Base-by-base conservation (phyloP, 2,329 filamentous ascomycete genomes). In the Fusarium xyrophilum region DNA sequence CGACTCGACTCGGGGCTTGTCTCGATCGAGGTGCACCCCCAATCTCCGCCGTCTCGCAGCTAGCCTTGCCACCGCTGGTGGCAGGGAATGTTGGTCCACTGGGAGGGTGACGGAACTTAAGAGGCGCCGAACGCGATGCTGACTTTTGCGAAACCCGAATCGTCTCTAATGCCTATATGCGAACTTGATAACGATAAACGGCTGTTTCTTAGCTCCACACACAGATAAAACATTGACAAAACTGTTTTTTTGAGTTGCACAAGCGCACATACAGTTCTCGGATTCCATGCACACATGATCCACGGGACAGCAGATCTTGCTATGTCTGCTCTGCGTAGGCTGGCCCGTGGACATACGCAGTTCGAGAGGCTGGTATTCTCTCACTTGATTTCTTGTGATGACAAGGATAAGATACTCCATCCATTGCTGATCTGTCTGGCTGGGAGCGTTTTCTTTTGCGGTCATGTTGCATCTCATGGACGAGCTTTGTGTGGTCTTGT, bases 171-270 rank as follows among this genome's bases (percentile, higher is more conserved):
- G 76, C 75, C 75, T 72, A 76, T 72, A 74, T 76, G 77, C 77
- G 75, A 78, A 76, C 75, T 77, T 76, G 73, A 78, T 78, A 75
- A 79, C 75, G 77, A 79, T 76, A 78, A 78, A 79, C 74, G 76
- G 76, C 77, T 79, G 75, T 79, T 79, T 80, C 74, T 79, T 79
- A 79, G 77, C 79, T 80, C 62, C 77, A 77, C 74, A 78, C 77
- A 76, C 75, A 78, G 74, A 79, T 79, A 76, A 76, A 79, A 75
- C 70, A 77, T 78, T 73, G 73, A 77, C 71, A 70, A 72, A 68
- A 73, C 71, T 65, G 59, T 68, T 74, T 70, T 47, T 74, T 73
- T 74, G 68, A 74, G 68, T 71, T 73, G 64, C 60, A 72, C 67
- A 55, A 28, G 28, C 50, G 30, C 50, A 30, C 27, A 32, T 43